These are phyloP conservation scores for Podaxis sp. DNA, from an alignment of 768 basidiomycete genomes.

Conservation along the genomic window DNA sequence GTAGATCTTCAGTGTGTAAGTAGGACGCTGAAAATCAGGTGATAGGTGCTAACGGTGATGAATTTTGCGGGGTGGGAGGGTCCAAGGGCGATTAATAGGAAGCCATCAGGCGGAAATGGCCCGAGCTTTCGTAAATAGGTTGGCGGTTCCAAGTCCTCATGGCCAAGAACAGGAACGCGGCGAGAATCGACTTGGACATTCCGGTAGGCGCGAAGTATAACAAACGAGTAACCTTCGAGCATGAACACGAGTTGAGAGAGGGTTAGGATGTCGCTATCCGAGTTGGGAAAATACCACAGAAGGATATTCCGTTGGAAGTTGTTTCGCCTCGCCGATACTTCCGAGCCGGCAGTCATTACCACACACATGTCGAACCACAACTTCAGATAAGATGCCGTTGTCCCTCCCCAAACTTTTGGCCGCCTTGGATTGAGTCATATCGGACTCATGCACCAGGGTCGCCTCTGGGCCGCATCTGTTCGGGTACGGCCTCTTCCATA, in stretches of 20 bases:
- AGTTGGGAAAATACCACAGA: conserved; percentile 8
- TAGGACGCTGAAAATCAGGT: background rate
- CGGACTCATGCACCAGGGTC: conserved; percentile 13
- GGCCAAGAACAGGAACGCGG: background rate
- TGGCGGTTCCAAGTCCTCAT: background rate
- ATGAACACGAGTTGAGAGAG: background rate
- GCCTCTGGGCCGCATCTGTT: background rate
- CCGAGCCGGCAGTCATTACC: background rate
- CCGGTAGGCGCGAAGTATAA: background rate
- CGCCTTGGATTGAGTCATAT: background rate
- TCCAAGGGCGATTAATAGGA: background rate
- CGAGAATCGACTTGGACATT: background rate
- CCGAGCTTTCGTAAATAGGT: conserved; percentile 6
- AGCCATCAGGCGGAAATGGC: conserved; percentile 6
- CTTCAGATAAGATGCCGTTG: conserved; percentile 10
- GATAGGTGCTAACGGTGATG: background rate
- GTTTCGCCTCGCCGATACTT: background rate
- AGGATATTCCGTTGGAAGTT: background rate
- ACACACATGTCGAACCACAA: background rate
- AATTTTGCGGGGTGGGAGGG: background rate
- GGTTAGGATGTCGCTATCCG: background rate
- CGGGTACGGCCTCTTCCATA: background rate
- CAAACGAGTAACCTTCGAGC: background rate
- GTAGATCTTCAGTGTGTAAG: background rate
- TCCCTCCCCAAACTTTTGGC: conserved; percentile 9